Conservation (phyloP, 495 filamentous ascomycete species). For the Poronia punctata region DNA sequence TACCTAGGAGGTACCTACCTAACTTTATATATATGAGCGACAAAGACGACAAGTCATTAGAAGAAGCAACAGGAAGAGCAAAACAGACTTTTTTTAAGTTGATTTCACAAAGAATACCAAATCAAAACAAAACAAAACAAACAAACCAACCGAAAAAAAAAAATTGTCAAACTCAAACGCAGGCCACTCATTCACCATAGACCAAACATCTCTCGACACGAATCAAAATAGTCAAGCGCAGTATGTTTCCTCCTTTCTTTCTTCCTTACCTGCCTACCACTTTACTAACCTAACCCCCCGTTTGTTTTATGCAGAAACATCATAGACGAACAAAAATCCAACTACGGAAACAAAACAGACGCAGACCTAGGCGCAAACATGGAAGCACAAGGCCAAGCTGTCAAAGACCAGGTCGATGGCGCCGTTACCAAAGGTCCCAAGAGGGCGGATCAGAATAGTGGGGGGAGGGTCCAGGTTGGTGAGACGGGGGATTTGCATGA, state of each 20-base stretch:
- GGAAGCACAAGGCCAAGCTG: conserved; percentile 11
- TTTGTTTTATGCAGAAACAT: conserved; percentile 11
- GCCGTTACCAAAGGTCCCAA: conserved; percentile 17
- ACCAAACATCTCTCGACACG: conserved; percentile 17
- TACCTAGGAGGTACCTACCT: too few relatives aligned
- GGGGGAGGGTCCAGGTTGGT: conserved; percentile 20
- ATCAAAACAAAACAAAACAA: too few relatives aligned
- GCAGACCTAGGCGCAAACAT: conserved; percentile 12
- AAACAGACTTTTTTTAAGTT: too few relatives aligned
- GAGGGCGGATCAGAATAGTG: conserved; percentile 15
- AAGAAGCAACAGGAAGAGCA: too few relatives aligned
- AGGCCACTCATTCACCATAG: conserved; percentile 12
- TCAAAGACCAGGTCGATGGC: conserved; percentile 24
- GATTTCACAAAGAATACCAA: too few relatives aligned
- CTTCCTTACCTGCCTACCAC: too few relatives aligned
- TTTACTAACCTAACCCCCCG: conserved; percentile 1
- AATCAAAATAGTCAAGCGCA: conserved; percentile 15
- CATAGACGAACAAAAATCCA: conserved; percentile 15
- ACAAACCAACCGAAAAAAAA: neutral
- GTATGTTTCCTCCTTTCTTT: conserved; percentile 8
- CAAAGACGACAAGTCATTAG: too few relatives aligned
- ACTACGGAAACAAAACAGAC: conserved; percentile 8
- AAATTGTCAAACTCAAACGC: conserved; percentile 20
- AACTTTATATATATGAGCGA: too few relatives aligned
- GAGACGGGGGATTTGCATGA: conserved; percentile 27